Base-by-base conservation (phyloP, 768 basidiomycete species). In the Pholiota molesta region DNA sequence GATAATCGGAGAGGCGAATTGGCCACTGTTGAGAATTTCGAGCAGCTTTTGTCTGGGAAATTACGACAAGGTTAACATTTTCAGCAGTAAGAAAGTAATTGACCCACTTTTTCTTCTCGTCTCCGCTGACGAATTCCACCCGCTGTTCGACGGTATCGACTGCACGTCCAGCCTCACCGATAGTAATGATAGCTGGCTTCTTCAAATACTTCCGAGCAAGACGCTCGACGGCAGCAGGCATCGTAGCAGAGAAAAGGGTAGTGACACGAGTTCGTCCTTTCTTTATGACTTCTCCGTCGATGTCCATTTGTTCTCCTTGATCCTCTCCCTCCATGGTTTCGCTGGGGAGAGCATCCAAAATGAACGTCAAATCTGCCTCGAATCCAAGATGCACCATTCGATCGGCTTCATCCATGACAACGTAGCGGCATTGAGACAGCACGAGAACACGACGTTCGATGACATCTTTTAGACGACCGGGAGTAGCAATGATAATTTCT, bases 371-470 rank as follows among this genome's bases (percentile, higher is more conserved):
- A 73, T 97, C 96, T 16, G 84, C 86, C 75, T 99, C 97, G 73
- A 99, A 99, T 16, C 97, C 97, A 31, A 99, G 87, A 71, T 96
- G 89, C 63, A 99, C 96, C 97, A 99, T 99, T 55, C 97, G 87
- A 74, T 99, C 97, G 16, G 97, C 97, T 81, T 99, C 97, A 74
- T 99, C 97, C 97, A 99, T 97, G 66, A 99, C 97, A 62, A 99
- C 90, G 71, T 99, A 99, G 2, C 94, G 94, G 75, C 97, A 99
- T 75, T 99, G 97, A 7, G 92, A 91, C 47, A 99, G 84, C 19
- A 99, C 97, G 45, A 99, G 83, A 51, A 99, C 94, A 73, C 92
- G 93, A 21, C 95, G 88, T 77, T 99, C 97, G 62, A 99, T 90
- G 59, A 98, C 94, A 72, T 99, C 97, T 76, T 97, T 97, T 17